Evolutionary conservation across 2,329 filamentous ascomycete genomes (phyloP).

Genomic region (Purpureocillium lavendulum): DNA sequence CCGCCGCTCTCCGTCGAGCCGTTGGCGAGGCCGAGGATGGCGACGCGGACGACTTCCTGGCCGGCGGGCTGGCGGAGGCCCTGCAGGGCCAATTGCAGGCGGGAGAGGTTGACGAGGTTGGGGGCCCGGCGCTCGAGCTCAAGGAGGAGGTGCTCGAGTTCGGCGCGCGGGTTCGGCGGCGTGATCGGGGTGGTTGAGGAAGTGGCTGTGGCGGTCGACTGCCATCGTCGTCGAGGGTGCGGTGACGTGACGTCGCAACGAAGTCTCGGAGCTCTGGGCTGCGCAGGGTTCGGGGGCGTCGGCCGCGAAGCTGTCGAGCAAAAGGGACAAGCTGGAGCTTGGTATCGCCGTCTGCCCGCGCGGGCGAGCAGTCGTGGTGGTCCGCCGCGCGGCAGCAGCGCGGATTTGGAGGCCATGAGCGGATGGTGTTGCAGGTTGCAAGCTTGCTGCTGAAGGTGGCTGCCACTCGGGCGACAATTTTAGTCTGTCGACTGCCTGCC

Average conservation of each 20-base stretch:
- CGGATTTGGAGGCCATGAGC: constrained; percentile 21
- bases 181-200: constrained; percentile 10
- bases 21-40: constrained; percentile 39
- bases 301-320: constrained; percentile 17
- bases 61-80: constrained; percentile 51
- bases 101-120: constrained; percentile 57
- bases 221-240: constrained; percentile 12
- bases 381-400: constrained; percentile 17
- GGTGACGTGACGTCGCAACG: constrained; percentile 11
- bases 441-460: neutral
- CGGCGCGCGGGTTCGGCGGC: constrained; percentile 29
- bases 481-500: too few relatives aligned
- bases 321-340: constrained; percentile 19
- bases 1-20: constrained; percentile 17
- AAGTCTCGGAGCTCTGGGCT: constrained; percentile 2
- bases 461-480: too few relatives aligned
- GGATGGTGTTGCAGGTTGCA: too few relatives aligned
- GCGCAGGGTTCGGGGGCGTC: constrained; percentile 8
- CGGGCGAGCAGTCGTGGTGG: constrained; percentile 17
- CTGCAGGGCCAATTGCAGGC: constrained; percentile 62
- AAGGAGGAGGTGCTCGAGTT: constrained; percentile 51
- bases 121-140: constrained; percentile 54
- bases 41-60: constrained; percentile 49
- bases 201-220: constrained; percentile 15
- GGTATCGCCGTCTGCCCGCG: constrained; percentile 5